These are phyloP conservation scores for Thielaviopsis ethacetica DNA, from an alignment of 2,329 filamentous ascomycete genomes.

Conservation along the genomic window DNA sequence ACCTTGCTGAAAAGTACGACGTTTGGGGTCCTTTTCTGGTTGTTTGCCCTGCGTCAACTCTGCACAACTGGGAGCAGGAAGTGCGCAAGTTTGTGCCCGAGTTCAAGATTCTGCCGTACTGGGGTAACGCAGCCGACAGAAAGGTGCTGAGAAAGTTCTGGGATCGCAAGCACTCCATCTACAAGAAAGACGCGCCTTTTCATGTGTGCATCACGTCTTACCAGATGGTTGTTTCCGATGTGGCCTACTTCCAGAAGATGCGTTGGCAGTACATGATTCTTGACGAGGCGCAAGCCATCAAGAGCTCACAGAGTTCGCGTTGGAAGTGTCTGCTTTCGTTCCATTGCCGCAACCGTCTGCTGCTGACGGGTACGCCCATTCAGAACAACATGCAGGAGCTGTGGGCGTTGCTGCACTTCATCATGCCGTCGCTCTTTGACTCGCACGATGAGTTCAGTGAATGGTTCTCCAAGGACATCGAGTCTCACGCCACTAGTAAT, in stretches of 20 bases:
- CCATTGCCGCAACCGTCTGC: constrained; percentile 82
- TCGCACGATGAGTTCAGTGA: constrained; percentile 86
- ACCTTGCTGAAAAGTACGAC: constrained; percentile 90
- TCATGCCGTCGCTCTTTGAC: constrained; percentile 98
- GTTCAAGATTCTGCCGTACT: constrained; percentile 92
- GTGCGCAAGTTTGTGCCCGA: constrained; percentile 87
- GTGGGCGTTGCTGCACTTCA: constrained; percentile 95
- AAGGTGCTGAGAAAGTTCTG: constrained; percentile 97
- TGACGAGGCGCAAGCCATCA: constrained; percentile 97
- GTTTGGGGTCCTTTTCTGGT: constrained; percentile 98
- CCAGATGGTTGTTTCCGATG: constrained; percentile 89
- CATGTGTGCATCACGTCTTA: constrained; percentile 95
- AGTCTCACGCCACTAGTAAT: constrained; percentile 95
- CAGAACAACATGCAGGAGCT: constrained; percentile 99
- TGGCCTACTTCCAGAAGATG: constrained; percentile 97
- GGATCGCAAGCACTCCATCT: constrained; percentile 95
- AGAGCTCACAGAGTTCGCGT: constrained; percentile 86
- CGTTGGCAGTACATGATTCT: constrained; percentile 99
- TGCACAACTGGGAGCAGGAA: constrained; percentile 99
- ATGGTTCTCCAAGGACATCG: constrained; percentile 92
- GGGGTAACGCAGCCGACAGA: constrained; percentile 84
- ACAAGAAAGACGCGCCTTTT: constrained; percentile 83
- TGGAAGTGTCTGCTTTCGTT: constrained; percentile 94
- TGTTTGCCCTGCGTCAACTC: constrained; percentile 84
- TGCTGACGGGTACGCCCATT: constrained; percentile 92